Evolutionary conservation across 768 basidiomycete genomes (phyloP).

Genomic region (Suillus brevipes): DNA sequence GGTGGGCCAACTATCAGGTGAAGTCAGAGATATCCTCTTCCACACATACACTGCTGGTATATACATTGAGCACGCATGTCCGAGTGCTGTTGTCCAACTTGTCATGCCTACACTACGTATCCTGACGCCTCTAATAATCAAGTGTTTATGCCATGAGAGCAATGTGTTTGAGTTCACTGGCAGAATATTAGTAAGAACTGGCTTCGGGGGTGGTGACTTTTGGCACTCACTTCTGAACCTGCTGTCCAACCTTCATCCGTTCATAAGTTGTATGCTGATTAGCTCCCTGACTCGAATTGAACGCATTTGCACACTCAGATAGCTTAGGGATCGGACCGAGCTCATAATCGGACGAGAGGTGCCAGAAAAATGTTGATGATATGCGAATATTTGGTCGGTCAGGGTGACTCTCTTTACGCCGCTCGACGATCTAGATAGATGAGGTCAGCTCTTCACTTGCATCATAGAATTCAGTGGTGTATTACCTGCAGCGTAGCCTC

Average conservation of each 20-base stretch:
- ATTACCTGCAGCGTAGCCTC: constrained; percentile 70
- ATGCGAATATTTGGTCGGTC: constrained; percentile 91
- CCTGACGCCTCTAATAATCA: neutral
- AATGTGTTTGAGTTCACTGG: constrained; percentile 79
- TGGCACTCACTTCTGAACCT: constrained; percentile 71
- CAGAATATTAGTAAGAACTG: constrained; percentile 14
- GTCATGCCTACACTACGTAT: neutral
- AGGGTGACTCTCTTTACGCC: constrained; percentile 56
- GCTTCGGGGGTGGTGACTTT: neutral
- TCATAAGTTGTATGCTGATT: constrained; percentile 46
- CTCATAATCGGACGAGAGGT: constrained; percentile 82
- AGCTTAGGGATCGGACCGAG: constrained; percentile 66
- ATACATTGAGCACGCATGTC: neutral
- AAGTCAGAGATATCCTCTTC: neutral
- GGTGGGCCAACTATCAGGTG: too few relatives aligned
- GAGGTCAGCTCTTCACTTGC: neutral
- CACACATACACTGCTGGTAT: neutral
- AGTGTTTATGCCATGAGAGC: constrained; percentile 65
- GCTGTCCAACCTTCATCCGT: constrained; percentile 85
- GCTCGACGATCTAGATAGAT: constrained; percentile 55
- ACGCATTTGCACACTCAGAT: constrained; percentile 44
- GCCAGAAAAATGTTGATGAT: constrained; percentile 96
- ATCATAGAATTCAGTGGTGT: neutral
- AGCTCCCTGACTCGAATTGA: constrained; percentile 36
- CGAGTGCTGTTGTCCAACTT: too few relatives aligned